These are phyloP conservation scores for Diaporthe batatas DNA, from an alignment of 2,329 filamentous ascomycete species.

Conservation along the genomic window DNA sequence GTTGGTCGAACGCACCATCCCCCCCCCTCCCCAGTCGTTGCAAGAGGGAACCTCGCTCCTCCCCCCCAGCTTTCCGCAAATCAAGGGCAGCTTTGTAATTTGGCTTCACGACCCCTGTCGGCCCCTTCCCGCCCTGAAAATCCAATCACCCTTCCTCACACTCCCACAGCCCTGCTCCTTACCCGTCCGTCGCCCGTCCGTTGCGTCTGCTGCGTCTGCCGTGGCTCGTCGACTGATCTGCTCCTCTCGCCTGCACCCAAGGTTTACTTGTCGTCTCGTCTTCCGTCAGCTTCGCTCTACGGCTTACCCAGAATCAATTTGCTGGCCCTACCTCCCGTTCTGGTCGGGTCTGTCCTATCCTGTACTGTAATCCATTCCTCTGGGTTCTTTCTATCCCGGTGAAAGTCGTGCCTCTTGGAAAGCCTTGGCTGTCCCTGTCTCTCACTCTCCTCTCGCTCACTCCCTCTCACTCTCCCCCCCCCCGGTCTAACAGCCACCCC, in stretches of 20 bases:
- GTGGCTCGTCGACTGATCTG: constrained; percentile 34
- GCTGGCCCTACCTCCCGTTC: constrained; percentile 3
- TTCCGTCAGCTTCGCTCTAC: constrained; percentile 27
- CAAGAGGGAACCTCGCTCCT: constrained; percentile 26
- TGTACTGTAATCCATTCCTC: constrained; percentile 19
- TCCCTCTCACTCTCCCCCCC: constrained; percentile 8
- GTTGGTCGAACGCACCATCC: constrained; percentile 24
- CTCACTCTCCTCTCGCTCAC: constrained; percentile 2
- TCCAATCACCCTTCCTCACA: constrained; percentile 42
- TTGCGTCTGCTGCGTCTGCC: constrained; percentile 31
- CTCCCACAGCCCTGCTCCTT: constrained; percentile 41
- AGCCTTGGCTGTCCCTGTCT: constrained; percentile 23
- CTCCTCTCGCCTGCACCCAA: constrained; percentile 20
- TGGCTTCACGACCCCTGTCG: constrained; percentile 35
- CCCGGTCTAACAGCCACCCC: not conserved
- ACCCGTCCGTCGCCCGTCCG: constrained; percentile 1
- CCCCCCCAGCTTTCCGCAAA: constrained; percentile 28
- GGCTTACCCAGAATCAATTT: constrained; percentile 27
- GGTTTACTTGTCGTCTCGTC: constrained; percentile 28
- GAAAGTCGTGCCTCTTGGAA: constrained; percentile 21
- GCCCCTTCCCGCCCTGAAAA: constrained; percentile 37
- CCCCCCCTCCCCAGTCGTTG: constrained; percentile 12
- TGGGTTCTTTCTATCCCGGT: constrained; percentile 26
- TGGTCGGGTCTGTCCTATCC: constrained; percentile 21
- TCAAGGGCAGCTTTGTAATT: constrained; percentile 36